Conservation (phyloP, 2,329 filamentous ascomycete genomes). For the Chaetomiaceae sp. region DNA sequence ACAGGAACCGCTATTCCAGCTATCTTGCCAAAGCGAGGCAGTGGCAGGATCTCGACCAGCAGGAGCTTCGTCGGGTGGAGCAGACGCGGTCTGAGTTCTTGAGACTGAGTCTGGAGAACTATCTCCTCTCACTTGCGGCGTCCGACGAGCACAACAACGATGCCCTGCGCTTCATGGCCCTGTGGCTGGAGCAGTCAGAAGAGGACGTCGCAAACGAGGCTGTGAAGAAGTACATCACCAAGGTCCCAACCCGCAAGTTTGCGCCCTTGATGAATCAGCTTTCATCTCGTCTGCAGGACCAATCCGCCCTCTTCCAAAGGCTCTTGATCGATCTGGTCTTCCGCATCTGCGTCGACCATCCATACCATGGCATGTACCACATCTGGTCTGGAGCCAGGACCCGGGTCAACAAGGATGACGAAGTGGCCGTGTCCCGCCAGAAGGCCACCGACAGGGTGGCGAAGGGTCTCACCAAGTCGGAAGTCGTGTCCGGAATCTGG, state of each 20-base stretch:
- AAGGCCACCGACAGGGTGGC: slow-evolving; percentile 68
- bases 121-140: slow-evolving; percentile 75
- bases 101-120: slow-evolving; percentile 87
- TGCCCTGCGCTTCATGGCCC: slow-evolving; percentile 81
- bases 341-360: slow-evolving; percentile 86
- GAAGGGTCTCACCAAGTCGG: slow-evolving; percentile 53
- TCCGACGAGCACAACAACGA: slow-evolving; percentile 89
- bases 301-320: slow-evolving; percentile 66
- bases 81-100: slow-evolving; percentile 76
- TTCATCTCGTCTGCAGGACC: slow-evolving; percentile 80
- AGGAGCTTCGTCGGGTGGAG: slow-evolving; percentile 75
- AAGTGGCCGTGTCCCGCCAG: slow-evolving; percentile 67
- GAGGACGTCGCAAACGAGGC: slow-evolving; percentile 71
- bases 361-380: slow-evolving; percentile 95
- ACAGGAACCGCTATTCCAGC: slow-evolving; percentile 52
- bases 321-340: slow-evolving; percentile 70
- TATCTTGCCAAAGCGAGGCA: slow-evolving; percentile 69
- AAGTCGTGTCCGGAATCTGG: slow-evolving; percentile 56
- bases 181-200: slow-evolving; percentile 89
- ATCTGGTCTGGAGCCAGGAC: slow-evolving; percentile 79
- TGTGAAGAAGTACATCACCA: slow-evolving; percentile 63
- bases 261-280: slow-evolving; percentile 92
- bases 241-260: slow-evolving; percentile 88
- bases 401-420: slow-evolving; percentile 66
- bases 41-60: slow-evolving; percentile 87